phyloP scores from a whole-genome alignment of 2,329 filamentous ascomycete species.

The Aspergillus sp. region DNA sequence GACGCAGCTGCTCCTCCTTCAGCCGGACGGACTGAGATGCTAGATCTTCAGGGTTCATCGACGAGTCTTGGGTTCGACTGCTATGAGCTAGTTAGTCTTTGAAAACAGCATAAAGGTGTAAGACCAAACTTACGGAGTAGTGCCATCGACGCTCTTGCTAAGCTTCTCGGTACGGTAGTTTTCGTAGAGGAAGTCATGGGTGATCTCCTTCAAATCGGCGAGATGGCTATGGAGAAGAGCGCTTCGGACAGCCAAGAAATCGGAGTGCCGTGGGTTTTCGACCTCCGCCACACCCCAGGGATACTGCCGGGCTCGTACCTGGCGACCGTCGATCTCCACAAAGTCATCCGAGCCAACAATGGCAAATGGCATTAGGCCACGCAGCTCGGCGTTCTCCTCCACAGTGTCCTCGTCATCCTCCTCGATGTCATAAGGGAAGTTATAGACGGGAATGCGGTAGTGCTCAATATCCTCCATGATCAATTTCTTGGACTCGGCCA shows the following conservation, averaged over 20 bases:
- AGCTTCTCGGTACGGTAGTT: conserved; percentile 99
- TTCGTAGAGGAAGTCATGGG: conserved; percentile 98
- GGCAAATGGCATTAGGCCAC: conserved; percentile 96
- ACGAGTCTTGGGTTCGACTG: conserved; percentile 53
- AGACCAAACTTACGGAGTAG: conserved; percentile 62
- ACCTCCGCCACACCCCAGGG: conserved; percentile 99
- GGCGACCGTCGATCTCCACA: conserved; percentile 84
- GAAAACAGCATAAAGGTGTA: conserved; percentile 1
- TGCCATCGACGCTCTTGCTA: conserved; percentile 94
- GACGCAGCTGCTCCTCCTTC: conserved; percentile 98
- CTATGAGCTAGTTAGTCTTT: conserved; percentile 31
- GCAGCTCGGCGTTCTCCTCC: conserved; percentile 95
- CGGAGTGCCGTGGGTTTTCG: conserved; percentile 96
- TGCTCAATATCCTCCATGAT: conserved; percentile 99
- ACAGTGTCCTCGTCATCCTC: conserved; percentile 99
- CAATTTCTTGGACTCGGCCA: conserved; percentile 98
- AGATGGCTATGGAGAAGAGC: conserved; percentile 95
- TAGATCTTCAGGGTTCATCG: conserved; percentile 95
- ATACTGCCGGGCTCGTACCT: conserved; percentile 91
- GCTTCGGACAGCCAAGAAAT: conserved; percentile 94
- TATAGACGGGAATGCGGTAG: conserved; percentile 98
- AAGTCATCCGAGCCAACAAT: conserved; percentile 97
- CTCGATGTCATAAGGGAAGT: conserved; percentile 99
- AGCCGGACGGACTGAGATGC: conserved; percentile 94
- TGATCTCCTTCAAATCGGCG: conserved; percentile 98